These are phyloP conservation scores for Inga leiocalycina DNA, from an alignment of 306 rosid genomes.

Conservation along the genomic window DNA sequence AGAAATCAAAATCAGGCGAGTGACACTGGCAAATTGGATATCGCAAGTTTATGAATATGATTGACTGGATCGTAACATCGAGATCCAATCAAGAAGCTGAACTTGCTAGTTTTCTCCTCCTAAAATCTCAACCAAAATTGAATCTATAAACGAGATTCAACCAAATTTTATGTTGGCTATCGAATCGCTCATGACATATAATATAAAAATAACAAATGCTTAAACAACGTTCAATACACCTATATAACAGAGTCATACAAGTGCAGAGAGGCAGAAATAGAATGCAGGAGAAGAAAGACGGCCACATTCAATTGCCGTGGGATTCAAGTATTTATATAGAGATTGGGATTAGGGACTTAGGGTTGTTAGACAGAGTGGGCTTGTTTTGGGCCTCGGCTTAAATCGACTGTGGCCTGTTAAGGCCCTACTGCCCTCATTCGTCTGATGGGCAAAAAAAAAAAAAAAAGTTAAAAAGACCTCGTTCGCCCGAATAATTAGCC, in stretches of 20 bases:
- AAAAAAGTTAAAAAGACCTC: no score
- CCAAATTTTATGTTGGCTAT: neutral
- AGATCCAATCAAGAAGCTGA: conserved; percentile 76
- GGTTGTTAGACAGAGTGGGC: neutral
- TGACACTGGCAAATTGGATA: conserved; percentile 52
- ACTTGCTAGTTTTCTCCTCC: conserved; percentile 41
- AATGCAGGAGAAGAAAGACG: no score
- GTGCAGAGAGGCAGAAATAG: neutral
- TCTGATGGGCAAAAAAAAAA: no score
- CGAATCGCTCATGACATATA: neutral
- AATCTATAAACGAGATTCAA: neutral
- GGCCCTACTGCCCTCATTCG: neutral
- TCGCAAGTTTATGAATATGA: conserved; percentile 55
- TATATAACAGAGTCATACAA: neutral
- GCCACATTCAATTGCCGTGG: neutral
- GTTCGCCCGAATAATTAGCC: no score
- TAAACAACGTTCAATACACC: neutral
- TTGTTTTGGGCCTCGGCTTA: neutral
- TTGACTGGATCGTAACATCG: conserved; percentile 41
- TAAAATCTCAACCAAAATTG: neutral
- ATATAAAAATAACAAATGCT: neutral
- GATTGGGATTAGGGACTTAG: neutral
- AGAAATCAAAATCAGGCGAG: conserved; percentile 68
- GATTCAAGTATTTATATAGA: neutral
- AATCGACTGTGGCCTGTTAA: neutral